Evolutionary conservation across 129 eudicot species (phyloP), one percentile per base, ranked within the genome.

Genomic region (Mikania micrantha): DNA sequence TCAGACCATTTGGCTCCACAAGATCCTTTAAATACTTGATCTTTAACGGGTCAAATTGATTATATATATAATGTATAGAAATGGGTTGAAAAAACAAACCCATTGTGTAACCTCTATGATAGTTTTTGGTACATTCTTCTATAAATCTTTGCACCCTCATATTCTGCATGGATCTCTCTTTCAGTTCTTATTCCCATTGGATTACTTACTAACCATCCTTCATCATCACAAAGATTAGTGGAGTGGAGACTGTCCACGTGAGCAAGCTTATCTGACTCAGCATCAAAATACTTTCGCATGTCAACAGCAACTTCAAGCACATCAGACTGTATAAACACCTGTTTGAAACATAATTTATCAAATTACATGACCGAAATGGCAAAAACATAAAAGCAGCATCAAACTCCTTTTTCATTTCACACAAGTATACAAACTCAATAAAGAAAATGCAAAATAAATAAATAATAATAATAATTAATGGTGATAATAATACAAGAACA

Each of bases 151-250:
- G 88, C 85, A 79, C 99, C 97, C 82, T 94, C 97, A 21, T 32
- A 70, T 79, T 90, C 97, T 29, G 97, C 99, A 79, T 89, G 93
- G 40, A 94, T 85, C 74, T 94, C 99, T 64, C 99, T 85, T 66
- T 94, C 97, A 1, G 97, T 86, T 71, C 97, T 78, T 71, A 94
- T 94, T 32, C 95, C 97, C 93, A 94, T 83, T 41, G 99, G 97
- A 76, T 90, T 94, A 35, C 69, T 73, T 71, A 76, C 24, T 49
- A 90, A 77, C 99, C 99, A 94, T 66, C 99, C 97, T 22, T 85
- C 93, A 62, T 47, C n/a, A 42, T 89, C 90, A 41, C 87, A 89
- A 0, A 29, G 19, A 48, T 79, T 4, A 41, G 38, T 48, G 6
- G 78, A 67, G 22, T 89, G 60, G 9, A 77, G 11, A 7, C 15